These are phyloP conservation scores for Psilocybe tampanensis DNA, from an alignment of 768 basidiomycete genomes.

Conservation along the genomic window DNA sequence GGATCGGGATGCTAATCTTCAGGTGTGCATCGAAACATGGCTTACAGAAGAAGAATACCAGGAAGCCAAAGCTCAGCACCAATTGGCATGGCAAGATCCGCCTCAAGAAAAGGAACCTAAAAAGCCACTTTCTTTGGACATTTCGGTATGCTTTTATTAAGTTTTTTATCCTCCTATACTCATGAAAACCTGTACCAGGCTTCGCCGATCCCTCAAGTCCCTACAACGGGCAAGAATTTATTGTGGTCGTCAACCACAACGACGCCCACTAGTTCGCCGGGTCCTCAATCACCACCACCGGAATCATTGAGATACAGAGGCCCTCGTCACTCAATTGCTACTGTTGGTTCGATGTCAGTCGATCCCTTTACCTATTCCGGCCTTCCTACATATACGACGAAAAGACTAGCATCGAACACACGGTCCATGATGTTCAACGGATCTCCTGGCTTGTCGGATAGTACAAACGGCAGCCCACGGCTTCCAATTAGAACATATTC, in stretches of 20 bases:
- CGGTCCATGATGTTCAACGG: constrained; percentile 41
- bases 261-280: constrained; percentile 37
- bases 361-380: constrained; percentile 49
- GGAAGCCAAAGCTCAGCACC: constrained; percentile 58
- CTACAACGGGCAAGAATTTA: constrained; percentile 59
- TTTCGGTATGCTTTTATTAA: constrained; percentile 33
- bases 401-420: constrained; percentile 42
- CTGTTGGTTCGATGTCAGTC: constrained; percentile 43
- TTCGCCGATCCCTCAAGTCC: constrained; percentile 17
- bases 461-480: constrained; percentile 50
- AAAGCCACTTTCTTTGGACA: constrained; percentile 39
- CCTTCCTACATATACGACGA: constrained; percentile 20
- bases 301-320: constrained; percentile 20
- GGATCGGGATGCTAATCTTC: constrained; percentile 66
- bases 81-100: constrained; percentile 73
- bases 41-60: constrained; percentile 74
- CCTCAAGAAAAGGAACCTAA: constrained; percentile 41
- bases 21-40: constrained; percentile 81
- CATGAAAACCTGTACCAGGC: constrained; percentile 12
- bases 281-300: constrained; percentile 33
- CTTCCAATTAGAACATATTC: constrained; percentile 47
- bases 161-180: constrained; percentile 6
- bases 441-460: constrained; percentile 46
- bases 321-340: constrained; percentile 46
- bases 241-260: constrained; percentile 62